Evolutionary conservation across 1,284 basidiomycete genomes (phyloP).

Genomic region (Tylopilus sp.): DNA sequence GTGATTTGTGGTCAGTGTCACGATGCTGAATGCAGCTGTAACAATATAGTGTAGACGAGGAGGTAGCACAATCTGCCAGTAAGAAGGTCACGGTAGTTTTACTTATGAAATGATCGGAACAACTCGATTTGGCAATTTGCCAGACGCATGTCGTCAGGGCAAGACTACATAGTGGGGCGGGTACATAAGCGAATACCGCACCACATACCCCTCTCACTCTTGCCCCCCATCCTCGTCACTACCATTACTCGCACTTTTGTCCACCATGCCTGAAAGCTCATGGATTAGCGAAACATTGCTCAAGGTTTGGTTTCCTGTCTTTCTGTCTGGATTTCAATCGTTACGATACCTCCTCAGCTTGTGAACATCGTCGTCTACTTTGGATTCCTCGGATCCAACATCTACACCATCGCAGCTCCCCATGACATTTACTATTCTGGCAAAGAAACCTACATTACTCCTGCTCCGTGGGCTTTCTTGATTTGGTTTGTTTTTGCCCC

Average conservation of each 20-base stretch:
- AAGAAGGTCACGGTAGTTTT: too few species aligned
- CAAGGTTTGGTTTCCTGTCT: conserved; percentile 64
- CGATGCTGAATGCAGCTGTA: not conserved
- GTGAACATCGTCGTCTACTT: conserved; percentile 85
- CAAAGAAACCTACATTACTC: conserved; percentile 91
- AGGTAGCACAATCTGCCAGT: too few species aligned
- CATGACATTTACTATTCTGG: conserved; percentile 74
- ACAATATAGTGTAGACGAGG: not conserved
- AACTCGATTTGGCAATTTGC: conserved; percentile 24
- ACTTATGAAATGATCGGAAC: not conserved
- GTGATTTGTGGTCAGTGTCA: not conserved
- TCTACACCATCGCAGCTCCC: conserved; percentile 85
- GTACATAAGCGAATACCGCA: conserved; percentile 40
- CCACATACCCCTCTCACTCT: conserved; percentile 27
- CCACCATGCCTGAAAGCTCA: conserved; percentile 63
- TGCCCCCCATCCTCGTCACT: conserved; percentile 12
- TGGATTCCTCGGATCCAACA: conserved; percentile 88
- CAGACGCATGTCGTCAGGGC: conserved; percentile 23
- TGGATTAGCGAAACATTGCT: conserved; percentile 85
- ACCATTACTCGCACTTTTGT: conserved; percentile 6
- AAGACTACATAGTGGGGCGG: conserved; percentile 1
- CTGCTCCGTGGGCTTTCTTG: conserved; percentile 88
- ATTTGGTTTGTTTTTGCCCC: conserved; percentile 67
- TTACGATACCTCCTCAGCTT: conserved; percentile 59
- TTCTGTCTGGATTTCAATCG: not conserved